Evolutionary conservation across 768 basidiomycete genomes (phyloP).

Genomic region (Vararia minispora): DNA sequence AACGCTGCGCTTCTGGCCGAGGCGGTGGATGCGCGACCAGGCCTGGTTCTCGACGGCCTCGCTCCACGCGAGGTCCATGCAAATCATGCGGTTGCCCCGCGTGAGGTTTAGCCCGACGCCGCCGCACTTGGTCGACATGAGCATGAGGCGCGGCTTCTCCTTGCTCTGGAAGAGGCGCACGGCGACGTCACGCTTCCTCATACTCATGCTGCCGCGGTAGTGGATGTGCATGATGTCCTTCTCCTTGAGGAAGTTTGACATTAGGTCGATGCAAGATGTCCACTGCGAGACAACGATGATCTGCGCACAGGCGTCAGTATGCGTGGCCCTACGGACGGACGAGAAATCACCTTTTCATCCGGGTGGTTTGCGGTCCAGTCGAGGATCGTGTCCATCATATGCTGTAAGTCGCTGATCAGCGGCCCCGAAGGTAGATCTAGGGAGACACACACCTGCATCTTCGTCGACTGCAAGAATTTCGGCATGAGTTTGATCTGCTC

Average conservation of each 20-base stretch:
- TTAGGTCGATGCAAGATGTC: conserved; percentile 51
- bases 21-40: conserved; percentile 32
- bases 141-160: conserved; percentile 45
- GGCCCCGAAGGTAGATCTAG: background rate
- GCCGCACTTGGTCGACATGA: conserved; percentile 56
- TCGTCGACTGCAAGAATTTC: conserved; percentile 55
- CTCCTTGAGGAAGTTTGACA: conserved; percentile 50
- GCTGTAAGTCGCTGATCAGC: conserved; percentile 19
- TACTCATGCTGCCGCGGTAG: conserved; percentile 51
- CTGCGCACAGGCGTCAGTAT: conserved; percentile 20
- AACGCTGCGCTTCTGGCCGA: conserved; percentile 41
- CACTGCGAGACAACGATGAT: conserved; percentile 62
- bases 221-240: conserved; percentile 43
- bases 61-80: conserved; percentile 54
- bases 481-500: conserved; percentile 36
- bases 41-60: conserved; percentile 53
- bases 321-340: background rate
- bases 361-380: conserved; percentile 35
- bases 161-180: conserved; percentile 50
- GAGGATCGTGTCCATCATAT: conserved; percentile 47
- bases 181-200: conserved; percentile 38
- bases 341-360: conserved; percentile 45
- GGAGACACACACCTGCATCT: conserved; percentile 48
- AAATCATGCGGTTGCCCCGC: conserved; percentile 53
- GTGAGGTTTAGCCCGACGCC: conserved; percentile 48